Percentiles rank a stretch among this genome's conserved stretches.
Conservation (phyloP, 2,329 filamentous ascomycete species). For the Thielaviopsis ethacetica region DNA sequence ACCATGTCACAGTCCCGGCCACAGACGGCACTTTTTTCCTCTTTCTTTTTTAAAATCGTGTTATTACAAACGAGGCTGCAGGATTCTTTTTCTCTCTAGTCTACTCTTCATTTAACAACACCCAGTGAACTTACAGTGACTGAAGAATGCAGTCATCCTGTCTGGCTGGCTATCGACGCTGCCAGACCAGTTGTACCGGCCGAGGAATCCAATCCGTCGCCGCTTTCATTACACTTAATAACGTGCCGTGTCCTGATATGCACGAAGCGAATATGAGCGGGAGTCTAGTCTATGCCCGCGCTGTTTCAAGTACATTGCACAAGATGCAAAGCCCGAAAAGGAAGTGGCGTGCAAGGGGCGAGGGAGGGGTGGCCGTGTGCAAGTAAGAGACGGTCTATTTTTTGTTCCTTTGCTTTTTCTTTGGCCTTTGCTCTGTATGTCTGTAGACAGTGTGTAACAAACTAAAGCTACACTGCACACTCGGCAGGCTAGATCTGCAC, state of each 20-base stretch:
- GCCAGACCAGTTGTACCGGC: not conserved
- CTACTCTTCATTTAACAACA: too few species aligned
- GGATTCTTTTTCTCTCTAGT: too few species aligned
- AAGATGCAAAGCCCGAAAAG: not conserved
- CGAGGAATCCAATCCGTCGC: not conserved
- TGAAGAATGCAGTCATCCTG: too few species aligned
- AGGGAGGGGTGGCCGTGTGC: not conserved
- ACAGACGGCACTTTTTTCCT: not conserved
- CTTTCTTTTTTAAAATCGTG: not conserved
- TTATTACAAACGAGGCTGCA: not conserved
- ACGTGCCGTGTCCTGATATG: not conserved
- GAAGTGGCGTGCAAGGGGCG: not conserved
- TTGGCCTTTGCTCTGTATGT: not conserved
- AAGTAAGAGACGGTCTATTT: not conserved
- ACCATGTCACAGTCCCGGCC: not conserved
- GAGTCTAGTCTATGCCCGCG: not conserved
- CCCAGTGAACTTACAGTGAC: too few species aligned
- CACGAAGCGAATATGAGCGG: not conserved
- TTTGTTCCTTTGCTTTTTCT: not conserved
- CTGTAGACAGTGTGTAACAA: not conserved
- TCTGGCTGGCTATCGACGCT: too few species aligned
- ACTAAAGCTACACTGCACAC: not conserved
- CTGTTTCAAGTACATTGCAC: slow-evolving; percentile 2
- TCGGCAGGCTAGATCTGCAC: not conserved
- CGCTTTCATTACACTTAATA: not conserved